Percentiles rank a stretch among this genome's conserved stretches.
Conservation (phyloP, 2,329 filamentous ascomycete genomes). For the Diaporthe sp. region DNA sequence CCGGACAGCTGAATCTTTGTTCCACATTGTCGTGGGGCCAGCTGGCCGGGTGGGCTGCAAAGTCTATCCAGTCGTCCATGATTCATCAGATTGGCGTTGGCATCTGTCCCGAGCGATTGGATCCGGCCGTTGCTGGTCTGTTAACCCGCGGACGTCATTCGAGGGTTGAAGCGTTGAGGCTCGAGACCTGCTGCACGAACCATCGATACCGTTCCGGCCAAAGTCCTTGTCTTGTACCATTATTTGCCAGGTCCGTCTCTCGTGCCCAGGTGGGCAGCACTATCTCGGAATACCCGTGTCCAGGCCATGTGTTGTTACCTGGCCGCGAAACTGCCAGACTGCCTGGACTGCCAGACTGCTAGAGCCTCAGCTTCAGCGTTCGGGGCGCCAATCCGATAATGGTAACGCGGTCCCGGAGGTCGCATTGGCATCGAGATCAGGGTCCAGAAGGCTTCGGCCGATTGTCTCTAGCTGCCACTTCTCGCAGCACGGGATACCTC, state of each 20-base stretch:
- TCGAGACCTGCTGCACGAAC: conserved; percentile 17
- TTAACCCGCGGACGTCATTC: conserved; percentile 11
- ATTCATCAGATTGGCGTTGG: conserved; percentile 26
- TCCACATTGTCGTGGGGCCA: not conserved
- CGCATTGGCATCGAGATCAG: conserved; percentile 36
- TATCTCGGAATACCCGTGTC: not conserved
- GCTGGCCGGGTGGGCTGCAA: conserved; percentile 3
- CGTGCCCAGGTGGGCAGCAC: not conserved
- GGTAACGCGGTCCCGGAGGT: conserved; percentile 11
- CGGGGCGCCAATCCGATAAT: not conserved
- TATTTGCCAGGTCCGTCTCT: no score
- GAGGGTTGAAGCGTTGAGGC: not conserved
- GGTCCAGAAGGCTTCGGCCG: conserved; percentile 24
- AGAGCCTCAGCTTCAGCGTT: conserved; percentile 1
- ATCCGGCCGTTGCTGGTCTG: conserved; percentile 19
- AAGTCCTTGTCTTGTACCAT: not conserved
- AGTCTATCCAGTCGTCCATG: conserved; percentile 22
- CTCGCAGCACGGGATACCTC: conserved; percentile 18
- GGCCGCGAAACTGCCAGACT: not conserved
- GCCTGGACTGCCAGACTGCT: not conserved
- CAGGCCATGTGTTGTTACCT: not conserved
- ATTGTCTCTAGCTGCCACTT: not conserved
- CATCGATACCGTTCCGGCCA: not conserved
- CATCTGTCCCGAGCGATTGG: conserved; percentile 28
- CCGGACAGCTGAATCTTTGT: not conserved